Evolutionary conservation across 768 basidiomycete genomes (phyloP).

Genomic region (Epithele typhae): DNA sequence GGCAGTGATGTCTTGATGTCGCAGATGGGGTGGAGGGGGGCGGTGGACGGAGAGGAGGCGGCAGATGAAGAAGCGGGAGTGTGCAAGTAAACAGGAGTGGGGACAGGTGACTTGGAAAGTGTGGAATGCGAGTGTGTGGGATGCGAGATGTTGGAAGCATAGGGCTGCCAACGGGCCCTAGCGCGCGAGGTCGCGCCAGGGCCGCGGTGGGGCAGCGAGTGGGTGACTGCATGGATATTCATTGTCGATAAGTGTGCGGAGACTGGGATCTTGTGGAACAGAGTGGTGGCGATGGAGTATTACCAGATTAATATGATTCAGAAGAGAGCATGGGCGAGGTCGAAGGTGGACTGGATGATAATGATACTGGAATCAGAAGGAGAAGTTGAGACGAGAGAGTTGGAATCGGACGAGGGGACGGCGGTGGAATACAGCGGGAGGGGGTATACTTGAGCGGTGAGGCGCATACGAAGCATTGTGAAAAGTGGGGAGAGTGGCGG

Average conservation of each 20-base stretch:
- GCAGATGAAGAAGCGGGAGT: slow-evolving; percentile 56
- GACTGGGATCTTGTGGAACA: slow-evolving; percentile 17
- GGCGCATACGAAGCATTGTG: slow-evolving; percentile 21
- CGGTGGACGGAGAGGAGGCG: slow-evolving; percentile 38
- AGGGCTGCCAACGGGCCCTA: slow-evolving; percentile 80
- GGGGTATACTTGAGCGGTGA: slow-evolving; percentile 19
- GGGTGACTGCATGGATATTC: slow-evolving; percentile 35
- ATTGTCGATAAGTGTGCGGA: slow-evolving; percentile 10
- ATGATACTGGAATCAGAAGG: slow-evolving; percentile 14
- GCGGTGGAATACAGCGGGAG: not conserved
- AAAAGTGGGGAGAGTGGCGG: slow-evolving; percentile 12
- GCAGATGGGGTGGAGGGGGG: slow-evolving; percentile 29
- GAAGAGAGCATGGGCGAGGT: slow-evolving; percentile 21
- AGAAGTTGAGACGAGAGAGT: slow-evolving; percentile 1
- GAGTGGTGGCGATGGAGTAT: slow-evolving; percentile 20
- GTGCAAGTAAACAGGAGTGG: slow-evolving; percentile 41
- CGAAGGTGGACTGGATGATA: slow-evolving; percentile 17
- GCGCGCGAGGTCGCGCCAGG: slow-evolving; percentile 59
- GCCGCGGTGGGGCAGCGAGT: slow-evolving; percentile 65
- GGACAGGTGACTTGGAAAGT: slow-evolving; percentile 33
- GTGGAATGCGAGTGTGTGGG: too few species aligned
- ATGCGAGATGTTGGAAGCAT: slow-evolving; percentile 44
- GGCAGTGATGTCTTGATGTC: slow-evolving; percentile 26
- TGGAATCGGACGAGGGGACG: not conserved
- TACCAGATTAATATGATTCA: slow-evolving; percentile 14